Evolutionary conservation across 495 filamentous ascomycete genomes (phyloP).

Genomic region (Penicillium cataractarum): DNA sequence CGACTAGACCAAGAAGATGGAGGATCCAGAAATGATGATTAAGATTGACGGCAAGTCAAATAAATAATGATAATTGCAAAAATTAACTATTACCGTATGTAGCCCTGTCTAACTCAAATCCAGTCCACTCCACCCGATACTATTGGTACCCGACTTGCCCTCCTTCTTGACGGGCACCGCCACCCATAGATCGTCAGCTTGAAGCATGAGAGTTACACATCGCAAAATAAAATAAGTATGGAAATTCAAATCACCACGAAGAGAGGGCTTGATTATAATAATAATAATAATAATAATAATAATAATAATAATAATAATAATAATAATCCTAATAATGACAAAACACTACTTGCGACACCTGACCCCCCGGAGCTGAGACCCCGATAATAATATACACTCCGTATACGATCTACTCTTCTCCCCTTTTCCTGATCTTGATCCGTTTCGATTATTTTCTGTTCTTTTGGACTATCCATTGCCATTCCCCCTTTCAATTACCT

Average conservation of each 20-base stretch:
- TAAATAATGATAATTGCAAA: too few species aligned
- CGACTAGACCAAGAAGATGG: neutral
- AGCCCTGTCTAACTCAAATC: neutral
- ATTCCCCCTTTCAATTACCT: neutral
- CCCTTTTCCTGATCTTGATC: neutral
- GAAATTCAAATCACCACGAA: slow-evolving; percentile 18
- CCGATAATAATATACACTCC: neutral
- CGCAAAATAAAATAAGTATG: slow-evolving; percentile 13
- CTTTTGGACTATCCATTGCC: neutral
- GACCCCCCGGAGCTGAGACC: slow-evolving; percentile 17
- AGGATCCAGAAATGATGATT: neutral
- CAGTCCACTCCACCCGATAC: neutral
- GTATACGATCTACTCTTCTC: neutral
- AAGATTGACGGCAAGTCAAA: neutral
- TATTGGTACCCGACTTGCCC: neutral
- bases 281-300: neutral
- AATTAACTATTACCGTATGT: neutral
- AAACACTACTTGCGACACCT: slow-evolving; percentile 7
- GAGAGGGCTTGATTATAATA: neutral
- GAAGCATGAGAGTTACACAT: slow-evolving; percentile 31
- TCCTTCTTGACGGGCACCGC: slow-evolving; percentile 4
- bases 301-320: neutral
- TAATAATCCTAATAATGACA: slow-evolving; percentile 1
- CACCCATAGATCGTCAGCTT: slow-evolving; percentile 25
- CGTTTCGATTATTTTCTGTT: neutral